Evolutionary conservation across 1,139 yeast genomes (phyloP).

Genomic region (Candida pseudocylindracea): DNA sequence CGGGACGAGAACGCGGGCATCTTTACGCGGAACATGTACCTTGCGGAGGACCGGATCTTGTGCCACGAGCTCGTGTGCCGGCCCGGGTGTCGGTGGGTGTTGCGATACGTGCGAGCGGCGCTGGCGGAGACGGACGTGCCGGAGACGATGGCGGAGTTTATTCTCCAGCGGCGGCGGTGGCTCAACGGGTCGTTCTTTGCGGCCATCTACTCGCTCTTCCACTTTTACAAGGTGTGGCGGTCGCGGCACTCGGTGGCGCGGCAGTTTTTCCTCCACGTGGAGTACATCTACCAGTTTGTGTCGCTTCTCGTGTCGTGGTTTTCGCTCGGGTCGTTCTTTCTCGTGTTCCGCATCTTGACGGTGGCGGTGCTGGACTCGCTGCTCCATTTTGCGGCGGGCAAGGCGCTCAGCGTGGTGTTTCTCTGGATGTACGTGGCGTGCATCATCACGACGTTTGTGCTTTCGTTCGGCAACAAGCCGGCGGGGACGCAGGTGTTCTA

Average conservation of each 20-base stretch:
- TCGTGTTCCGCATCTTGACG: constrained; percentile 62
- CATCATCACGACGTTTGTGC: constrained; percentile 72
- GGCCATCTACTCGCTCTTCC: constrained; percentile 52
- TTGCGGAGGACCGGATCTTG: constrained; percentile 68
- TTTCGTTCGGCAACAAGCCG: constrained; percentile 89
- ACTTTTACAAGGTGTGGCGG: constrained; percentile 49
- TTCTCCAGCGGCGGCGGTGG: constrained; percentile 69
- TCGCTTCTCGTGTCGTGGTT: constrained; percentile 62
- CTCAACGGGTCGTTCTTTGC: constrained; percentile 73
- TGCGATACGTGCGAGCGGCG: constrained; percentile 55
- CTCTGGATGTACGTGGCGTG: constrained; percentile 82
- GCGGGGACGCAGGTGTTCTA: constrained; percentile 76
- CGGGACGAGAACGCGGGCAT: constrained; percentile 32
- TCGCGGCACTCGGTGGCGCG: constrained; percentile 42
- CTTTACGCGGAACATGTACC: constrained; percentile 65
- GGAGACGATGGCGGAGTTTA: constrained; percentile 45
- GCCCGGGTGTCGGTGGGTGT: constrained; percentile 30
- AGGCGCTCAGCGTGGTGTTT: constrained; percentile 55
- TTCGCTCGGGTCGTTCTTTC: constrained; percentile 57
- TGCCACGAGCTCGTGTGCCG: constrained; percentile 76
- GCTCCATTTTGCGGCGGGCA: constrained; percentile 46
- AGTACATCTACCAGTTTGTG: constrained; percentile 46
- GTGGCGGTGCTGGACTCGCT: constrained; percentile 36
- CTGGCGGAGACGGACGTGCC: constrained; percentile 77
- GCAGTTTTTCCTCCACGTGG: constrained; percentile 40